Evolutionary conservation across 495 filamentous ascomycete genomes (phyloP).

Genomic region (Penicillium pulvis): DNA sequence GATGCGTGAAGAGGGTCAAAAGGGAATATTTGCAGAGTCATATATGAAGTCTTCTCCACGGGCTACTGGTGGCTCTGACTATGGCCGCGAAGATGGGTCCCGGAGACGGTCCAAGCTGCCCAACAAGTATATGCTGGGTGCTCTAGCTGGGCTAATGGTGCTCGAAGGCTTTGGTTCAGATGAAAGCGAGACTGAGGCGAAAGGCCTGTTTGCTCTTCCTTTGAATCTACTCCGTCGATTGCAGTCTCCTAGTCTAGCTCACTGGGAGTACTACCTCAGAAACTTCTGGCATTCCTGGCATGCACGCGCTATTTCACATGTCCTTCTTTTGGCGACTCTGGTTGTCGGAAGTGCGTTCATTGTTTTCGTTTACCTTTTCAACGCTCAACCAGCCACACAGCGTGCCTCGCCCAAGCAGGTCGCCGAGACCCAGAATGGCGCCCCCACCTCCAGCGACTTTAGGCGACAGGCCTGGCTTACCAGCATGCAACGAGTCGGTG

Average conservation of each 20-base stretch:
- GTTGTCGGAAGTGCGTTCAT: constrained; percentile 69
- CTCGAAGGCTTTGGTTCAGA: constrained; percentile 69
- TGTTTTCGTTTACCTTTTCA: constrained; percentile 68
- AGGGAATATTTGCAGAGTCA: constrained; percentile 40
- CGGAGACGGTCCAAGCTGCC: constrained; percentile 49
- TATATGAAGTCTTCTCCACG: constrained; percentile 40
- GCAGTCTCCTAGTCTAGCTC: constrained; percentile 25
- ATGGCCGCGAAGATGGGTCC: constrained; percentile 22
- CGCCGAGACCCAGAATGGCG: constrained; percentile 45
- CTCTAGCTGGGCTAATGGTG: constrained; percentile 88
- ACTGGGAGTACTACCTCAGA: constrained; percentile 31
- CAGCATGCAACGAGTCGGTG: constrained; percentile 89
- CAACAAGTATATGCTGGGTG: constrained; percentile 85
- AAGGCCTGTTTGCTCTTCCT: constrained; percentile 73
- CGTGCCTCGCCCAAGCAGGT: constrained; percentile 29
- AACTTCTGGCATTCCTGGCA: constrained; percentile 45
- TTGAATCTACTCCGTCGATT: constrained; percentile 50
- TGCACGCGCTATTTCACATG: constrained; percentile 43
- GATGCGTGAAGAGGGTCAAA: constrained; percentile 48
- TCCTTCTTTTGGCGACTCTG: constrained; percentile 60
- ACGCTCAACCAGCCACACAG: constrained; percentile 45
- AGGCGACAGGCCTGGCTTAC: constrained; percentile 91
- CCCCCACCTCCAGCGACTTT: constrained; percentile 82
- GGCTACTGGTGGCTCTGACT: constrained; percentile 6
- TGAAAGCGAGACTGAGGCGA: constrained; percentile 61